Conservation (phyloP, 176 grass and related monocot species). For the Raddia guianensis region DNA sequence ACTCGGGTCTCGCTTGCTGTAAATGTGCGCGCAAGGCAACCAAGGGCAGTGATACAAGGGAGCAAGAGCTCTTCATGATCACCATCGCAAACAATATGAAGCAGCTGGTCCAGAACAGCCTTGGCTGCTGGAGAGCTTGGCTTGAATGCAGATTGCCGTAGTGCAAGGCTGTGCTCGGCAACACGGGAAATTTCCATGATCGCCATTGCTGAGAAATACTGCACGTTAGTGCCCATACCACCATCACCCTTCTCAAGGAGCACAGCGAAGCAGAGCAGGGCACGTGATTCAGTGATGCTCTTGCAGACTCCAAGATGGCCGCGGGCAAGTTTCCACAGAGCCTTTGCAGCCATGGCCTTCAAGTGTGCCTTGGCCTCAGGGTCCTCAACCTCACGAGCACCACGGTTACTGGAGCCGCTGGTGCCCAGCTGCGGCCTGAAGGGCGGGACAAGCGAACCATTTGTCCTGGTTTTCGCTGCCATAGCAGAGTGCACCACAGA, state of each 20-base stretch:
- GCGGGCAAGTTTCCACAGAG: slow-evolving; percentile 73
- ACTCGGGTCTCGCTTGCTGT: slow-evolving; percentile 77
- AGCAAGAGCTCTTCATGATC: slow-evolving; percentile 61
- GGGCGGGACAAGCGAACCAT: slow-evolving; percentile 31
- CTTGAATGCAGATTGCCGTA: slow-evolving; percentile 83
- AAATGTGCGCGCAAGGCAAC: slow-evolving; percentile 76
- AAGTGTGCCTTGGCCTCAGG: slow-evolving; percentile 62
- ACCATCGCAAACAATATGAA: slow-evolving; percentile 59
- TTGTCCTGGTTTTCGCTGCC: slow-evolving; percentile 45
- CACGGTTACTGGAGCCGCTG: slow-evolving; percentile 44
- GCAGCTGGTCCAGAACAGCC: slow-evolving; percentile 81
- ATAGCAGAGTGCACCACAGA: slow-evolving; percentile 77
- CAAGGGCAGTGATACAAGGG: slow-evolving; percentile 76
- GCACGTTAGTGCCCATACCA: slow-evolving; percentile 51
- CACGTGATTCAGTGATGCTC: slow-evolving; percentile 89
- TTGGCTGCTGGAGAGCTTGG: slow-evolving; percentile 75
- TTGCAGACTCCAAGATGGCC: slow-evolving; percentile 66
- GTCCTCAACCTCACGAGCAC: slow-evolving; percentile 56
- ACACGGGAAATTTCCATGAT: slow-evolving; percentile 79
- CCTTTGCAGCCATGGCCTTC: slow-evolving; percentile 84
- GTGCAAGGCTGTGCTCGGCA: slow-evolving; percentile 65
- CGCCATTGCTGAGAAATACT: slow-evolving; percentile 69
- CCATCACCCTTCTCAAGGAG: slow-evolving; percentile 84
- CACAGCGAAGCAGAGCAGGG: slow-evolving; percentile 75
- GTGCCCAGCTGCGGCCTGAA: slow-evolving; percentile 46